Evolutionary conservation across 2,329 filamentous ascomycete species (phyloP), one percentile per base, ranked within the genome.

Genomic region (Elsinoe batatas): DNA sequence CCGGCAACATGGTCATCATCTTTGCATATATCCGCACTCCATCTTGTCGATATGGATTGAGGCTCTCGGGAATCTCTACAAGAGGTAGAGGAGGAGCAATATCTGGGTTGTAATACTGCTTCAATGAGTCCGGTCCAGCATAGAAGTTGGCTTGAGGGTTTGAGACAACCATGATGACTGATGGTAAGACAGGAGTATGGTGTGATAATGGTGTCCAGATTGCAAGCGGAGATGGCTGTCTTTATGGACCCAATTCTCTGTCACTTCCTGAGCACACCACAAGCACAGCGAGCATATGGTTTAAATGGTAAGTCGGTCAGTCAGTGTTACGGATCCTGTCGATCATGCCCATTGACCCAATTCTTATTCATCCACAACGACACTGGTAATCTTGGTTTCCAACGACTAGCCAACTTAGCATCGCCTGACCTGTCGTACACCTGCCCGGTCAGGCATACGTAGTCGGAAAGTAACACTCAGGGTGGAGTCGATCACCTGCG

Each of bases 11-110:
- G 1, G 79, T 80, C 75, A 84, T 78, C 79, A 84, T 80, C 68
- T 84, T 84, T 36, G 81, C 81, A 59, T 82, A 83, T 53, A 84
- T 81, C 10, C 79, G 75, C 3, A 84, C 77, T 3, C 79, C 78
- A 75, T 83, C 75, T 22, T 73, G 59, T 17, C 75, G 71, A 59
- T 76, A 79, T 2, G 80, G 80, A 57, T 84, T 84, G 33, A 84
- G 69, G 10, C 67, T 68, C 13, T 72, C 71, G 0, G 81, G 81
- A 2, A 84, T 68, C 67, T 85, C 82, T 4, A 85, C 79, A 1
- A 85, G 71, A 1, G 82, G 82, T 7, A 84, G 63, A 0, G 79
- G 79, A 2, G 81, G 80, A 20, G 75, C 72, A 1, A 66, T 69
- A 54, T 83, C 79, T 0, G 81, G 81, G 59, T 84, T 69, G 60